Base-by-base conservation (phyloP, 2,329 filamentous ascomycete species). In the Diaporthe humulicola region DNA sequence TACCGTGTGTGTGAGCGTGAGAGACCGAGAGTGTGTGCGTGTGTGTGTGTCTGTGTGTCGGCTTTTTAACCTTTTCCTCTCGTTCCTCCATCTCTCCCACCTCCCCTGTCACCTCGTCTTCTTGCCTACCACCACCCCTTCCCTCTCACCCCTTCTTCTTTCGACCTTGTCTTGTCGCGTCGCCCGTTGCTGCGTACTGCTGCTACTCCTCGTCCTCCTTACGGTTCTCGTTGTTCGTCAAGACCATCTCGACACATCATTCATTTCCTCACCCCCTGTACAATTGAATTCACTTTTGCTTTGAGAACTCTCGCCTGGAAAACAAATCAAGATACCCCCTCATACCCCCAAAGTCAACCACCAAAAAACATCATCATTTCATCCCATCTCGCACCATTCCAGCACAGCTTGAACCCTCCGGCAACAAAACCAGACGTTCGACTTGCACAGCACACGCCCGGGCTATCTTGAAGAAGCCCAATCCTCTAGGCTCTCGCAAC, bases 391-490 rank as follows among this genome's bases (percentile, higher is more conserved):
- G 28, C 40, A 45, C 33, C 30, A 19, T n/a, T 33, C 19, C 48
- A 64, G n/a, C 48, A 64, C 45, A 40, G 6, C 40, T 61, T 19
- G 30, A 25, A 22, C 14, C 14, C 22, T 40, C 40, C 57, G 50
- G 57, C 70, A 64, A 28, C 70, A 70, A 70, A 33, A 30, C 45
- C 40, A 25, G 15, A 52, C n/a, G 22, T 67, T 67, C 45, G 70
- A 72, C 48, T 52, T n/a, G n/a, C n/a, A n/a, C n/a, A n/a, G 45
- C 57, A n/a, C 70, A 48, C 58, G 45, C 48, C 64, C 30, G 57
- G 70, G 45, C 57, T 54, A 54, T 72, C 70, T 72, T 64, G 57
- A 72, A 64, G 57, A 72, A 72, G 70, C 33, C 70, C 57, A 48
- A n/a, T 30, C 48, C 30, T 36, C 9, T 12, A n/a, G 48, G n/a